A percentile compares a stretch with the other conserved stretches of the same genome.
Evolutionary conservation across 2,329 filamentous ascomycete species (phyloP).

Genomic region (Sporothrix humicola): DNA sequence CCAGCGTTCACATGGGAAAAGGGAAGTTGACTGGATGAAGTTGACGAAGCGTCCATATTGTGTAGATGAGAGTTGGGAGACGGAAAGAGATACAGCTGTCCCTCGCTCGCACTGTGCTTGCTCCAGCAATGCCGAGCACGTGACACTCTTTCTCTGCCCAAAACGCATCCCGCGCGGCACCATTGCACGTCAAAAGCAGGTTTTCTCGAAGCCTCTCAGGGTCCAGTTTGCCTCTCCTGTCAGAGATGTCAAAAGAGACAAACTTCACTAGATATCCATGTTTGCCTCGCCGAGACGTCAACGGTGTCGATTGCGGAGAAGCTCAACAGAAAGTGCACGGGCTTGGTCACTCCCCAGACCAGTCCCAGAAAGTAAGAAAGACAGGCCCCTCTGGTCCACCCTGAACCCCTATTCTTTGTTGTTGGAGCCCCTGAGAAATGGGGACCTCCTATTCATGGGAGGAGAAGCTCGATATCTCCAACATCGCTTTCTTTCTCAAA

Average conservation of each 20-base stretch:
- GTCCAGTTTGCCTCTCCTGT: neutral
- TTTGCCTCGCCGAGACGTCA: slow-evolving; percentile 8
- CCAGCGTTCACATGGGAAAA: neutral
- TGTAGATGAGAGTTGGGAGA: no score
- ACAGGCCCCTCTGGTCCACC: slow-evolving; percentile 6
- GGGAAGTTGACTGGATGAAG: no score
- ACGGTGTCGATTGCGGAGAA: neutral
- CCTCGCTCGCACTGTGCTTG: neutral
- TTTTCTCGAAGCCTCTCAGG: neutral
- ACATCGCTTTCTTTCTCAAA: neutral
- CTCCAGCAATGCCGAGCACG: neutral
- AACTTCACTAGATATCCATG: no score
- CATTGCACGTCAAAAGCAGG: neutral
- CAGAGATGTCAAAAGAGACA: neutral
- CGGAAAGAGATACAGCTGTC: neutral
- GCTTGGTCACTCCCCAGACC: neutral
- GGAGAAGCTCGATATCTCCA: no score
- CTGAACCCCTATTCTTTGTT: slow-evolving; percentile 15
- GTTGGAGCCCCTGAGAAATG: slow-evolving; percentile 21
- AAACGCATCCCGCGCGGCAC: neutral
- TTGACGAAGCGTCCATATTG: no score
- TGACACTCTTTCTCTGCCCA: neutral
- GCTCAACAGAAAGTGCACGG: slow-evolving; percentile 14
- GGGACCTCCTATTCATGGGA: slow-evolving; percentile 10
- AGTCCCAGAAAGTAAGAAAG: neutral